Conservation (phyloP, 1,139 yeast genomes). For the Lodderomyces parapsilosis region DNA sequence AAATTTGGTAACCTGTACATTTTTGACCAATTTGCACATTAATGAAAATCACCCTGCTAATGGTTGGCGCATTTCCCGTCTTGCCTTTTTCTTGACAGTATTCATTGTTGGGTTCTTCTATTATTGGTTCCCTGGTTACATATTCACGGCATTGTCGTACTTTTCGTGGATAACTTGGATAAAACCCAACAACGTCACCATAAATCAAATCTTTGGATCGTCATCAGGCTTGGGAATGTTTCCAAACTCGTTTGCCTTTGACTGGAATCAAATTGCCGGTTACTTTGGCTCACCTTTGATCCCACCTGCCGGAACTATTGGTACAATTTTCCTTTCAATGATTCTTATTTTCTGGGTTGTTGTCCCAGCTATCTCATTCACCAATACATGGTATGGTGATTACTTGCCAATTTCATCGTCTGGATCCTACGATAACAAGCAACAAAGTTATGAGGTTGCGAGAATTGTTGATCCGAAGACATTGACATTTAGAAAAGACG, state of each 20-base stretch:
- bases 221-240: slow-evolving; percentile 60
- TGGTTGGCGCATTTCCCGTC: slow-evolving; percentile 42
- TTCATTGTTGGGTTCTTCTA: slow-evolving; percentile 29
- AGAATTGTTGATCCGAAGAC: slow-evolving; percentile 39
- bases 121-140: slow-evolving; percentile 46
- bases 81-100: slow-evolving; percentile 30
- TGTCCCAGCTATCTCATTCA: slow-evolving; percentile 42
- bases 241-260: slow-evolving; percentile 45
- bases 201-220: slow-evolving; percentile 64
- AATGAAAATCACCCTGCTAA: slow-evolving; percentile 56
- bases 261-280: slow-evolving; percentile 50
- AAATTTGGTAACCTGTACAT: slow-evolving; percentile 45
- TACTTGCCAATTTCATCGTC: slow-evolving; percentile 44
- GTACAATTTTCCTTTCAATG: slow-evolving; percentile 49
- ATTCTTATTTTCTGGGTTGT: slow-evolving; percentile 43
- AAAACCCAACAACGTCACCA: slow-evolving; percentile 41
- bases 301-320: slow-evolving; percentile 61
- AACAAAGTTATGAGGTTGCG: slow-evolving; percentile 31
- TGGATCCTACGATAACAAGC: slow-evolving; percentile 40
- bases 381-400: slow-evolving; percentile 44
- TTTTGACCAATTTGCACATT: slow-evolving; percentile 58
- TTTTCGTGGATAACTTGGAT: slow-evolving; percentile 45
- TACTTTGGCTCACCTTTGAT: slow-evolving; percentile 64
- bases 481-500: slow-evolving; percentile 43
- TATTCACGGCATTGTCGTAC: slow-evolving; percentile 35